phyloP scores from a whole-genome alignment of 192 early-diverging fungal species.

The Chytriomyces confervae region DNA sequence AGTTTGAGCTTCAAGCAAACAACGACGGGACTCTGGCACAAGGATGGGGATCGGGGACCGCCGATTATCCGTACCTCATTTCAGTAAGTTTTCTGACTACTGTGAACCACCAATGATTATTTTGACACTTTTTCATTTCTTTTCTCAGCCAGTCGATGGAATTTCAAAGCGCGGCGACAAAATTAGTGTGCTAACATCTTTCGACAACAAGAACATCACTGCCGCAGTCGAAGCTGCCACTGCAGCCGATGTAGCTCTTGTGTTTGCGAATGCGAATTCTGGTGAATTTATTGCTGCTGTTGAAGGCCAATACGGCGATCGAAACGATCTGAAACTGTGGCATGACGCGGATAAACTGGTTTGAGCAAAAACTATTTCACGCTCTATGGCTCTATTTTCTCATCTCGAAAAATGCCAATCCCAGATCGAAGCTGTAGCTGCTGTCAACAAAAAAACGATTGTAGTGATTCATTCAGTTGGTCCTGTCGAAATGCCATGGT shows the following conservation, averaged over 20 bases:
- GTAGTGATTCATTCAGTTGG: constrained; percentile 61
- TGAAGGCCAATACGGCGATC: constrained; percentile 46
- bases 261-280: constrained; percentile 49
- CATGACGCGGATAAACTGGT: constrained; percentile 45
- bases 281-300: constrained; percentile 33
- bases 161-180: constrained; percentile 28
- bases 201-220: constrained; percentile 36
- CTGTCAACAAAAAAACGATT: constrained; percentile 53
- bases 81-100: constrained; percentile 5
- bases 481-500: constrained; percentile 61
- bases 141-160: constrained; percentile 31
- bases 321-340: constrained; percentile 56
- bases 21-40: constrained; percentile 43
- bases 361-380: not conserved
- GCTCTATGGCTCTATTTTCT: not conserved
- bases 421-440: constrained; percentile 53
- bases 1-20: constrained; percentile 29
- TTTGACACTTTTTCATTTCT: not conserved
- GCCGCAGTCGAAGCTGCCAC: constrained; percentile 11
- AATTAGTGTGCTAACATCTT: constrained; percentile 6
- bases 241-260: constrained; percentile 40
- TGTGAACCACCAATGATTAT: not conserved
- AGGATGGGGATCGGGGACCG: constrained; percentile 52
- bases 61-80: constrained; percentile 53
- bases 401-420: not conserved